phyloP scores from a whole-genome alignment of 192 early-diverging fungal species.

The Podila verticillata region DNA sequence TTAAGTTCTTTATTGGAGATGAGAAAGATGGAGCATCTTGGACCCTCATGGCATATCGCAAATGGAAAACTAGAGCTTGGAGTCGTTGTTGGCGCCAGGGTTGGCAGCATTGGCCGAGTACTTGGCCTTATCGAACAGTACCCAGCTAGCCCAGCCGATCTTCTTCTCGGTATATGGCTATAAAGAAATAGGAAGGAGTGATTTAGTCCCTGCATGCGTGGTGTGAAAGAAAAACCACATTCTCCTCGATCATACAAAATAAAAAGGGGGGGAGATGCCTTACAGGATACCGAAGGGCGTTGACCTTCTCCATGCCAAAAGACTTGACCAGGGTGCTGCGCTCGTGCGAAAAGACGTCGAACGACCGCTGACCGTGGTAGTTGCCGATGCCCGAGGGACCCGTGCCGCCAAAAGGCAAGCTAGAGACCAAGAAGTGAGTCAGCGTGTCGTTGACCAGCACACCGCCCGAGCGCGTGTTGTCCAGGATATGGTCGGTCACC shows the following conservation, averaged over 20 bases:
- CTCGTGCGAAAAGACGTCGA: slow-evolving; percentile 84
- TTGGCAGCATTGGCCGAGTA: slow-evolving; percentile 26
- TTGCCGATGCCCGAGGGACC: slow-evolving; percentile 87
- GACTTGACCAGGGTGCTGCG: slow-evolving; percentile 67
- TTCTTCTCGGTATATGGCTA: slow-evolving; percentile 47
- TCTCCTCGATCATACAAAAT: not conserved
- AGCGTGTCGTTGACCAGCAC: slow-evolving; percentile 84
- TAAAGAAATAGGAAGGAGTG: not conserved
- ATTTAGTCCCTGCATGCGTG: not conserved
- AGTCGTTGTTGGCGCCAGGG: slow-evolving; percentile 21
- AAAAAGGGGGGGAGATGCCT: not conserved
- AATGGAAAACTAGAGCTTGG: not conserved
- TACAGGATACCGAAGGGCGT: slow-evolving; percentile 45
- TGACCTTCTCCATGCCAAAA: slow-evolving; percentile 45
- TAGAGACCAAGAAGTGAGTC: slow-evolving; percentile 64
- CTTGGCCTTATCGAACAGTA: slow-evolving; percentile 17
- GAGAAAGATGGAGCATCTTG: not conserved
- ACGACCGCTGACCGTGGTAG: slow-evolving; percentile 84
- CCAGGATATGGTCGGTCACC: slow-evolving; percentile 66
- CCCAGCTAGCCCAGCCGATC: slow-evolving; percentile 30
- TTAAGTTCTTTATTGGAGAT: not conserved
- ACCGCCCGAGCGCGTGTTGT: slow-evolving; percentile 78
- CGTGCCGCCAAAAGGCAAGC: slow-evolving; percentile 90
- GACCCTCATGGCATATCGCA: not conserved
- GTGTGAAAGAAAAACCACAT: not conserved